These are phyloP conservation scores for Diplosphaera chodatii DNA, from an alignment of 139 green algal species.

Conservation along the genomic window DNA sequence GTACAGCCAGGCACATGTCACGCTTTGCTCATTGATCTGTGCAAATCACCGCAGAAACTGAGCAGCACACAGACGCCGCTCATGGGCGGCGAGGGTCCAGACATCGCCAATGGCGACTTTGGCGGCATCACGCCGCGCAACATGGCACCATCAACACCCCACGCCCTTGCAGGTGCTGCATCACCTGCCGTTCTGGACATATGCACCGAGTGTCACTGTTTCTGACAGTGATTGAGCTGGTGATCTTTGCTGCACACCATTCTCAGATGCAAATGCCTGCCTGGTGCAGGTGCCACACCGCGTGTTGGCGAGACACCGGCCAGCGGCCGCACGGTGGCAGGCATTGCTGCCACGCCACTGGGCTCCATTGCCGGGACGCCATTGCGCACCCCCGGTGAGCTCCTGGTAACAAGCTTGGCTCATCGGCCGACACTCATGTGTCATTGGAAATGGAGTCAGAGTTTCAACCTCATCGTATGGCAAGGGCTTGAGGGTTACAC, in stretches of 20 bases:
- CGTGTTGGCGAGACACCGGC: slow-evolving; percentile 10
- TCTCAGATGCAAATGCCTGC: too few species aligned
- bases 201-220: too few species aligned
- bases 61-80: slow-evolving; percentile 71
- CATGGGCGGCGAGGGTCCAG: slow-evolving; percentile 78
- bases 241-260: too few species aligned
- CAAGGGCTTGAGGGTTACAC: too few species aligned
- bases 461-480: too few species aligned
- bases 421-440: too few species aligned
- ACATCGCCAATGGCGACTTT: slow-evolving; percentile 71
- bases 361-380: slow-evolving; percentile 12
- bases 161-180: slow-evolving; percentile 36
- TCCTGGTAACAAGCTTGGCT: too few species aligned
- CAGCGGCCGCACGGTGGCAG: slow-evolving; percentile 22
- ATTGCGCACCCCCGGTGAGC: slow-evolving; percentile 5
- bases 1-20: too few species aligned
- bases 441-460: too few species aligned
- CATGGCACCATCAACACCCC: slow-evolving; percentile 45
- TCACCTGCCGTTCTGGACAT: too few species aligned
- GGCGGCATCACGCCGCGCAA: slow-evolving; percentile 57
- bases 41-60: background rate
- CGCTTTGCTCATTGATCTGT: too few species aligned
- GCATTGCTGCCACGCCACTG: slow-evolving; percentile 24
- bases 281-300: background rate
- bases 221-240: too few species aligned